Base-by-base conservation (phyloP, 768 basidiomycete species). In the Paxillus ammoniavirescens region DNA sequence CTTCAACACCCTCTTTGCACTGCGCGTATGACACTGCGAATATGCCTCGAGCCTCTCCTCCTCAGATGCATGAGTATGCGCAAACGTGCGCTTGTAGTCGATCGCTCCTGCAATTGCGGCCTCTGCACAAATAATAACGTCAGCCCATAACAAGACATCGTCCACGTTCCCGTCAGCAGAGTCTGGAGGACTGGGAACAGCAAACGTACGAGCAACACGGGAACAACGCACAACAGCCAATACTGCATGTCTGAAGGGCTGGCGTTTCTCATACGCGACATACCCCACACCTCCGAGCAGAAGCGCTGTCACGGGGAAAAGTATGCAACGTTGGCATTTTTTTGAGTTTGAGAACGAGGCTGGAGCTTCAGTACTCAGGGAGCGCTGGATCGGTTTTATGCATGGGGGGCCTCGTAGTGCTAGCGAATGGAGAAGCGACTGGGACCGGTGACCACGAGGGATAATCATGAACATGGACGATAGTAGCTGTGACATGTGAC, bases 21-120 rank as follows among this genome's bases (percentile, higher is more conserved):
- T 94, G 43, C 93, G 81, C 47, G 72, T 79, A 73, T 99, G 96
- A 68, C 93, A 96, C 31, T 82, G 73, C 13, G 90, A 90, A 59
- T 82, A 78, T 2, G 87, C 87, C 3, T 76, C 67, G 14, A 72
- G 61, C 54, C 73, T 73, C 47, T 82, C 79, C 13, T 80, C 76
- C 36, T 81, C 74, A 1, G 82, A 79, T 3, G 62, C 61, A 63
- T 86, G 87, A 1, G 53, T 65, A 53, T 73, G 74, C 23, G 78
- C 72, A 71, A 89, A 84, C 5, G 82, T 88, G 55, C 73, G 59
- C 73, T 90, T 89, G 74, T 91, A 88, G 67, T 89, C 86, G 48
- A 89, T 74, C 38, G 80, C 84, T 54, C 85, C 78, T 12, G 78
- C 68, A 42, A 88, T 67, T 23, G 86, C 83, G 41, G 87, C 82